phyloP scores from a whole-genome alignment of 2,329 filamentous ascomycete genomes.

The Aspergillus puulaauensis region DNA sequence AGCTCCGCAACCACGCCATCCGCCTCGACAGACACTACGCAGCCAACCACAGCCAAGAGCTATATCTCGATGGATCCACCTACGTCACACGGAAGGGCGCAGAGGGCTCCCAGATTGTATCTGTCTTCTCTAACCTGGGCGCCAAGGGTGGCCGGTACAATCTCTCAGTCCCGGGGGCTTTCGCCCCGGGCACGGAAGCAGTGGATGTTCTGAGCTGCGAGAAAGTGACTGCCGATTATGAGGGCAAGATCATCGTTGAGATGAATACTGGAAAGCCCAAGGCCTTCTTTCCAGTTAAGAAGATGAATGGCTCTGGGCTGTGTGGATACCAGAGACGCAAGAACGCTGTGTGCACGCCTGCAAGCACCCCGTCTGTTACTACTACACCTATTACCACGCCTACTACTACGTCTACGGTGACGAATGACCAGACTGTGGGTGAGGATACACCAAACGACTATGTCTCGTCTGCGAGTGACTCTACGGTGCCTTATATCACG shows the following conservation, averaged over 20 bases:
- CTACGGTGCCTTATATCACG: not conserved
- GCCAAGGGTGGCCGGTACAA: conserved; percentile 25
- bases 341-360: not conserved
- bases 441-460: not conserved
- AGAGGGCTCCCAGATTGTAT: conserved; percentile 40
- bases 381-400: too few species aligned
- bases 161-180: conserved; percentile 28
- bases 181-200: conserved; percentile 21
- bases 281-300: conserved; percentile 26
- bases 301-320: conserved; percentile 27
- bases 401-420: not conserved
- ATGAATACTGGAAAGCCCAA: conserved; percentile 29
- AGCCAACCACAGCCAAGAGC: conserved; percentile 36
- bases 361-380: not conserved
- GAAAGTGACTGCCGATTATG: conserved; percentile 19
- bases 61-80: conserved; percentile 41
- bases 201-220: conserved; percentile 28
- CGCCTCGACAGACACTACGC: conserved; percentile 36
- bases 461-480: not conserved
- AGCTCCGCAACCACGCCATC: conserved; percentile 43
- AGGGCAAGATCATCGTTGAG: conserved; percentile 20
- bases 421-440: not conserved
- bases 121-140: conserved; percentile 45
- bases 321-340: conserved; percentile 19
- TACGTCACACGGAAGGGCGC: conserved; percentile 47